These are phyloP conservation scores for Candida ipomoeae DNA, from an alignment of 805 yeast genomes.

Conservation along the genomic window DNA sequence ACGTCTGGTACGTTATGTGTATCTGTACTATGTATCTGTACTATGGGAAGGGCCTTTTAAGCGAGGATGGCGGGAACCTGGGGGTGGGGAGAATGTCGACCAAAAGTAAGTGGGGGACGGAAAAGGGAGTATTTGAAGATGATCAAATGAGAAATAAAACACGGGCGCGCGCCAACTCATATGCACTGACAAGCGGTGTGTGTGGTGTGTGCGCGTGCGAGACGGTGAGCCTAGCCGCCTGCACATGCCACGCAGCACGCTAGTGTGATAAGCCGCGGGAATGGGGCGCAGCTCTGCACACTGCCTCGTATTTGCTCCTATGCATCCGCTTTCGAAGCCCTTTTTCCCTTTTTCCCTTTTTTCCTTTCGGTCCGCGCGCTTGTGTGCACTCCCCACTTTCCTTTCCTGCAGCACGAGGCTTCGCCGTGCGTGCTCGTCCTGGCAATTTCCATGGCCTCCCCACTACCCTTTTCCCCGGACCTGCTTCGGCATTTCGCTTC, in stretches of 20 bases:
- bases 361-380: not conserved
- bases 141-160: not conserved
- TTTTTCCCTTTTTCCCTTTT: not conserved
- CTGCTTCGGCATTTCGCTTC: too few relatives aligned
- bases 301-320: not conserved
- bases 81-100: too few relatives aligned
- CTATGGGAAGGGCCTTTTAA: too few relatives aligned
- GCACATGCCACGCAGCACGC: not conserved
- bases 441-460: not conserved
- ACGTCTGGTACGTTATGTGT: too few relatives aligned
- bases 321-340: not conserved
- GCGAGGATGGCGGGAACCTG: too few relatives aligned
- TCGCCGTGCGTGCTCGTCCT: not conserved
- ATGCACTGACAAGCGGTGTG: not conserved
- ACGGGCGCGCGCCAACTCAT: conserved; percentile 1
- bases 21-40: too few relatives aligned
- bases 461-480: not conserved
- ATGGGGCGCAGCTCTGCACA: not conserved
- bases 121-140: not conserved
- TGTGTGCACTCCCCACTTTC: not conserved
- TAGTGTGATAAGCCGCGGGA: not conserved
- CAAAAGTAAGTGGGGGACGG: too few relatives aligned
- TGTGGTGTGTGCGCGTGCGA: not conserved
- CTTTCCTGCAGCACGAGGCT: not conserved
- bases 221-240: not conserved